Evolutionary conservation across 2,329 filamentous ascomycete genomes (phyloP).

Genomic region (Akanthomyces uredinophilus): DNA sequence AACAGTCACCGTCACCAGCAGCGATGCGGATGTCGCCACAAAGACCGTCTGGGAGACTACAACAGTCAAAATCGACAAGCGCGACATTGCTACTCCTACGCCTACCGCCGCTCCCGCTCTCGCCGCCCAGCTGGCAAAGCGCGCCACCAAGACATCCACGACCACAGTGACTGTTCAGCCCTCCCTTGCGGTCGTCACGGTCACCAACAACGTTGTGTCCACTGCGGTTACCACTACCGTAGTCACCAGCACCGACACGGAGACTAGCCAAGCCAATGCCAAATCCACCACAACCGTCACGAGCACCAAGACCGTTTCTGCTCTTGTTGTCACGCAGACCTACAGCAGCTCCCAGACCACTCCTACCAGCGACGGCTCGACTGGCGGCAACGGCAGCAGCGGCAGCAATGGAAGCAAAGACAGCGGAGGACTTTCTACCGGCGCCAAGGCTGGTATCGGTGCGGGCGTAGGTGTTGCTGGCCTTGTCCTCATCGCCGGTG

Average conservation of each 20-base stretch:
- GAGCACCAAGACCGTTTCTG: slow-evolving; percentile 27
- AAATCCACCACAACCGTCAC: slow-evolving; percentile 34
- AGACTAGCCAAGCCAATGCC: slow-evolving; percentile 31
- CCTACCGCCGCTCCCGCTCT: slow-evolving; percentile 20
- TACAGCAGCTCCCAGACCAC: slow-evolving; percentile 24
- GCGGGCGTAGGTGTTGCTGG: slow-evolving; percentile 34
- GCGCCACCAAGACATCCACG: slow-evolving; percentile 28
- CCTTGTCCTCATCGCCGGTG: slow-evolving; percentile 27
- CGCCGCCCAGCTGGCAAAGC: slow-evolving; percentile 26
- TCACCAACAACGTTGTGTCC: slow-evolving; percentile 28
- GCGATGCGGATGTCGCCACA: slow-evolving; percentile 32
- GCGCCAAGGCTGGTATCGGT: slow-evolving; percentile 41
- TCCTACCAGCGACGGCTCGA: slow-evolving; percentile 17
- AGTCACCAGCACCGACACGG: slow-evolving; percentile 27
- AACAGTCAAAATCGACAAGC: slow-evolving; percentile 31
- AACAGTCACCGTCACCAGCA: slow-evolving; percentile 34
- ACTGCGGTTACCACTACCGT: slow-evolving; percentile 27
- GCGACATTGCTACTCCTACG: slow-evolving; percentile 23
- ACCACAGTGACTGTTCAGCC: slow-evolving; percentile 28
- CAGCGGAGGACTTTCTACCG: slow-evolving; percentile 32
- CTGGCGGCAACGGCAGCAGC: slow-evolving; percentile 15
- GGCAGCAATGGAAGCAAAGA: background rate
- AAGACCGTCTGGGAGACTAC: slow-evolving; percentile 30
- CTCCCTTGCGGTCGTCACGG: slow-evolving; percentile 22
- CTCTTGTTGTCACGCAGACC: slow-evolving; percentile 24